Evolutionary conservation across 108 stramenopile genomes (phyloP).

Genomic region (Craspedostauros australis): DNA sequence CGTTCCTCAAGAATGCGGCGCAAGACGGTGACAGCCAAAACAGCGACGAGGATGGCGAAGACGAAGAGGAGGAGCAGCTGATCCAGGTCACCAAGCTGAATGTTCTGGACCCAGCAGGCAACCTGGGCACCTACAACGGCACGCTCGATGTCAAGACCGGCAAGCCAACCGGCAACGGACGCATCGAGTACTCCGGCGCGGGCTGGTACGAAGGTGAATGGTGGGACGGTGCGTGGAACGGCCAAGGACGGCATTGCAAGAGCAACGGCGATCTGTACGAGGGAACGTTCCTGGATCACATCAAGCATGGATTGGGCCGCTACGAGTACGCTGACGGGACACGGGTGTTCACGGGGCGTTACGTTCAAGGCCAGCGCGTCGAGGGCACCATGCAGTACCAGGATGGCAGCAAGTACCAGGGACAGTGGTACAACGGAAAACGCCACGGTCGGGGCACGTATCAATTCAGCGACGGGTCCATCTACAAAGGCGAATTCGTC

Average conservation of each 20-base stretch:
- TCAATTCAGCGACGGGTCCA: slow-evolving; percentile 17
- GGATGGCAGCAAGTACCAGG: slow-evolving; percentile 6
- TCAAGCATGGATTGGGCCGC: slow-evolving; percentile 53
- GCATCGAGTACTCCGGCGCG: no score
- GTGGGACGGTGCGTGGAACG: slow-evolving; percentile 21
- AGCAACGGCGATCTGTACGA: slow-evolving; percentile 39
- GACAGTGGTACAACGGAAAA: slow-evolving; percentile 7
- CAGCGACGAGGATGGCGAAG: no score
- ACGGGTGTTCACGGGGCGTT: slow-evolving; percentile 15
- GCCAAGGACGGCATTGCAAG: slow-evolving; percentile 6
- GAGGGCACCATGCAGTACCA: slow-evolving; percentile 2
- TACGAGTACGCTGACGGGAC: slow-evolving; percentile 45
- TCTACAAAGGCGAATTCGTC: slow-evolving; percentile 26
- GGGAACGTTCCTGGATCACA: slow-evolving; percentile 69
- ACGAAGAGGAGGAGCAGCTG: no score
- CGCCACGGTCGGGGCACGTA: slow-evolving; percentile 27
- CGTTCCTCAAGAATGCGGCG: no score
- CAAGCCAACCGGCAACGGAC: no score
- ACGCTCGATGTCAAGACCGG: no score
- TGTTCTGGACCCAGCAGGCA: no score
- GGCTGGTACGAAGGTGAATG: slow-evolving; percentile 14
- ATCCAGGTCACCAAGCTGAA: no score
- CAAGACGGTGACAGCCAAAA: no score
- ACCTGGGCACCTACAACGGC: no score
- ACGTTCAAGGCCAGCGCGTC: background rate